Evolutionary conservation across 129 eudicot genomes (phyloP), one percentile per base, ranked within the genome.

Genomic region (Centrapalus pauciflorus): DNA sequence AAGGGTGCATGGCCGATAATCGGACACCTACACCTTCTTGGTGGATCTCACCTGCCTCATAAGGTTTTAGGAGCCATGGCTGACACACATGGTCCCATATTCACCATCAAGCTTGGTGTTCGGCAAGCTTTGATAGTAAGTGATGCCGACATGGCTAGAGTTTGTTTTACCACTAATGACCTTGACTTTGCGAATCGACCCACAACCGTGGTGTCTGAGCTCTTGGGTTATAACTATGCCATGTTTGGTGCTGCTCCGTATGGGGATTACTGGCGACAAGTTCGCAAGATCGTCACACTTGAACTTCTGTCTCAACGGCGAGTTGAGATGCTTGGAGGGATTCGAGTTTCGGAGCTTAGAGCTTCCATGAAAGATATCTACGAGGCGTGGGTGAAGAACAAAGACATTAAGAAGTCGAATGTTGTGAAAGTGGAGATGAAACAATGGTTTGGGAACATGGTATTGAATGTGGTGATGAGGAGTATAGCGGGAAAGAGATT

Each of bases 1-100:
- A 27, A 61, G 24, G 78, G 81, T 1, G 34, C 85, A 34, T 76
- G 81, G 78, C 81, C 82, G 13, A 35, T 77, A 8, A 71, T 77
- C 28, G 82, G 82, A 29, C 82, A 77, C 74, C 48, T 71, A 8
- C 77, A 59, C 20, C 73, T 77, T 25, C 50, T 77, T 1, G 64
- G 55, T 4, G 60, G 71, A 9, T 16, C 54, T 10, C 16, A 34
- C 11, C 55, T 56, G 37, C 64, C 70, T 52, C 74, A 73, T 29
- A 28, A 19, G 16, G 63, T 58, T 14, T 41, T 79, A 21, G 67
- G 76, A 16, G 3, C 30, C 48, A 61, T 79, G 80, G 80, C 83
- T 0, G 83, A 79, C 6, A 61, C 17, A 11, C 46, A 79, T 12
- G 83, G 79, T 0, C 83, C 83, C 0, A 76, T 69, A 1, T 79